These are phyloP conservation scores for Cyberlindnera mrakii DNA, from an alignment of 805 yeast genomes.

Conservation along the genomic window DNA sequence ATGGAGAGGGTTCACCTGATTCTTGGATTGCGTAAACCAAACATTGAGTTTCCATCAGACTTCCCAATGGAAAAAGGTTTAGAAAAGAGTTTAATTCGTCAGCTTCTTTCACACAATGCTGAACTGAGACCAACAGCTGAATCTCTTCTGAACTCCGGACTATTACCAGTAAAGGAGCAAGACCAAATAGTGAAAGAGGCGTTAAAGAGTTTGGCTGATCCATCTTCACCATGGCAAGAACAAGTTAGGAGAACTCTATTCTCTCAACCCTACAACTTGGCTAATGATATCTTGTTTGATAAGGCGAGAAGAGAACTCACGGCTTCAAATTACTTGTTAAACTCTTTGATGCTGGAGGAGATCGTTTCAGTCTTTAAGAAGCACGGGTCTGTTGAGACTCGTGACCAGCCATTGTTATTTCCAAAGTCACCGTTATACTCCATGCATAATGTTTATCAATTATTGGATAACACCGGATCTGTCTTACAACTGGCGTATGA, in stretches of 20 bases:
- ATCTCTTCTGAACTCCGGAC: constrained; percentile 69
- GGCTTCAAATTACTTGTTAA: constrained; percentile 47
- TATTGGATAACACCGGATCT: constrained; percentile 80
- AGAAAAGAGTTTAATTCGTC: constrained; percentile 63
- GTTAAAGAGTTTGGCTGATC: constrained; percentile 74
- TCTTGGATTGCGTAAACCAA: constrained; percentile 51
- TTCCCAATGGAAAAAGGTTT: constrained; percentile 47
- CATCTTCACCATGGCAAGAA: constrained; percentile 90
- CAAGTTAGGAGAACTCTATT: constrained; percentile 86
- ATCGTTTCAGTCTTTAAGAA: constrained; percentile 57
- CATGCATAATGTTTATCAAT: constrained; percentile 64
- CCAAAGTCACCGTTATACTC: constrained; percentile 76
- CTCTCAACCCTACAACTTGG: constrained; percentile 77
- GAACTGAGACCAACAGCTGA: constrained; percentile 73
- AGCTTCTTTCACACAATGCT: constrained; percentile 76
- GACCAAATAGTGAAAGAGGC: constrained; percentile 89
- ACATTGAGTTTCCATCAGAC: constrained; percentile 64
- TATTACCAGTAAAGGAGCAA: constrained; percentile 82
- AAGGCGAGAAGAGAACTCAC: constrained; percentile 26
- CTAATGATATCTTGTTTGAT: constrained; percentile 81
- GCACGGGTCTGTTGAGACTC: constrained; percentile 86
- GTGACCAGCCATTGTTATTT: constrained; percentile 58
- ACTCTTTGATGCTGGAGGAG: constrained; percentile 53
- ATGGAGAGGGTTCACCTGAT: constrained; percentile 86
- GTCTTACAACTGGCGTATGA: constrained; percentile 89